Evolutionary conservation across 2,329 filamentous ascomycete genomes (phyloP), one percentile per base, ranked within the genome.

Genomic region (Lasiodiplodia theobromae): DNA sequence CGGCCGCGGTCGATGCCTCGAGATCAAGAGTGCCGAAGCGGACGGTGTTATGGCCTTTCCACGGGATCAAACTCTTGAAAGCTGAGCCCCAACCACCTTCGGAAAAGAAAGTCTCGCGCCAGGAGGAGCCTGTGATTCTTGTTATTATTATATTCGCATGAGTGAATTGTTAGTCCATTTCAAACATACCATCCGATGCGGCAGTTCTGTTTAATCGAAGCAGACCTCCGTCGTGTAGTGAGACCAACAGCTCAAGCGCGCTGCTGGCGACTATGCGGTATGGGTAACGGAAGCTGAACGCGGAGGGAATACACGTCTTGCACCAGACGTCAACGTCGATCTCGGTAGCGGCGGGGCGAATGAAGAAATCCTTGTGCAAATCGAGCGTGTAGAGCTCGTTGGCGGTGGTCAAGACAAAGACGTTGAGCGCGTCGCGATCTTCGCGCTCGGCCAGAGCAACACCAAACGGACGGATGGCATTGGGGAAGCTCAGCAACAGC

Each of bases 361-460:
- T 86, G 78, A 98, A 97, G 76, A 92, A 91, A 73, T 96, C 92
- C 37, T 92, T 91, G 69, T 91, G 90, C 62, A 99, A 81, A n/a
- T 87, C 91, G 72, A 99, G 86, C 14, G 92, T 94, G 81, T 94
- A 94, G 21, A 99, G 85, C 71, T 93, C 89, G 75, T 91, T 92
- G n/a, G 87, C 84, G 70, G 89, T 87, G 70, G 94, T 95, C 74
- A 97, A 85, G 63, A 92, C 91, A 79, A 94, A 96, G 53, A 94
- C 86, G 73, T 87, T 91, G 64, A 97, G 82, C 70, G 89, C 87
- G 83, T 97, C 92, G 74, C 91, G 91, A 69, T 93, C 91, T 70
- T 89, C 85, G 7, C 90, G 86, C 77, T 99, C 96, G 40, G 93
- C 89, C 70, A 99, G 88, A 12, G 91, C 92, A 70, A 99, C 87